These are phyloP conservation scores for Lojkania enalia DNA, from an alignment of 2,329 filamentous ascomycete genomes.

Conservation along the genomic window DNA sequence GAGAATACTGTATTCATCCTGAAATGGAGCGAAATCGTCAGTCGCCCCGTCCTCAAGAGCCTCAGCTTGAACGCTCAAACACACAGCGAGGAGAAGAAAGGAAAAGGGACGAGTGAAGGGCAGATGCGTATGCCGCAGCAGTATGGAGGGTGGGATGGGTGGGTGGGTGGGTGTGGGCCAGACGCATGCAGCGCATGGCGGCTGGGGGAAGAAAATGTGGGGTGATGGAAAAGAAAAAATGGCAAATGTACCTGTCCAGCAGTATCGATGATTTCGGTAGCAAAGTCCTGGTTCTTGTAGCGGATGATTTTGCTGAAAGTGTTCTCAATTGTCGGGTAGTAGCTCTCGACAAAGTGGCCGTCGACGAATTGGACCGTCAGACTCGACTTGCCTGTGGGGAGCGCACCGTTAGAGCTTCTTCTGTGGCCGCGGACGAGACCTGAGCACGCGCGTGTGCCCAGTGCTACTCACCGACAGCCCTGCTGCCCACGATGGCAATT, in stretches of 20 bases:
- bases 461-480: conserved; percentile 75
- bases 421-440: conserved; percentile 1
- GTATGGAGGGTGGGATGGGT: background rate
- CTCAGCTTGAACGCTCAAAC: conserved; percentile 9
- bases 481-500: conserved; percentile 92
- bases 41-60: conserved; percentile 15
- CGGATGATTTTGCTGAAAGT: conserved; percentile 96
- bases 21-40: conserved; percentile 25
- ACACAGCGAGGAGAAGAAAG: background rate
- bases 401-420: conserved; percentile 1
- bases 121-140: background rate
- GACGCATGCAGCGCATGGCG: background rate
- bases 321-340: conserved; percentile 99
- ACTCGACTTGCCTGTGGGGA: conserved; percentile 82
- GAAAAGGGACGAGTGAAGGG: background rate
- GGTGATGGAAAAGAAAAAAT: conserved; percentile 23
- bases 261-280: conserved; percentile 97
- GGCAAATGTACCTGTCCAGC: conserved; percentile 75
- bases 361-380: conserved; percentile 97
- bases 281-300: conserved; percentile 88
- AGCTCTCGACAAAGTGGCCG: conserved; percentile 97
- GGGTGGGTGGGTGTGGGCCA: background rate
- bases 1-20: conserved; percentile 98
- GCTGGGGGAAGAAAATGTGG: conserved; percentile 9
- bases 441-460: background rate